A percentile compares a stretch with the other conserved stretches of the same genome.
These are phyloP conservation scores for Rosa multiflora DNA, from an alignment of 306 rosid species.

Conservation along the genomic window DNA sequence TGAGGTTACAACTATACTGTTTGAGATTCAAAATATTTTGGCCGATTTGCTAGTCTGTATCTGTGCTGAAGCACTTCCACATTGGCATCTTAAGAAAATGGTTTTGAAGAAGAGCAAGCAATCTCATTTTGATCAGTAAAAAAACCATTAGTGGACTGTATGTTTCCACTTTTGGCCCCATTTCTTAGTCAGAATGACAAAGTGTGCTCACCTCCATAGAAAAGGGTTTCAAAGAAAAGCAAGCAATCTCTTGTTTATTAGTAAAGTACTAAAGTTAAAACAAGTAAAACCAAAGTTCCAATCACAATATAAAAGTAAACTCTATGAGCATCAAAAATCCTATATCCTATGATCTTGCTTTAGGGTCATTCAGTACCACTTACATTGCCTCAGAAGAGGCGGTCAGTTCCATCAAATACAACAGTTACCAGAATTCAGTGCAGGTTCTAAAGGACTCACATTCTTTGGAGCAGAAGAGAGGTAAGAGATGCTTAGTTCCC, in stretches of 20 bases:
- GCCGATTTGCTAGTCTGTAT: not conserved
- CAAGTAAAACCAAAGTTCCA: not conserved
- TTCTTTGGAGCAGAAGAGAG: constrained; percentile 36
- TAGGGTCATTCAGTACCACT: not conserved
- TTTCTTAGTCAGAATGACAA: not conserved
- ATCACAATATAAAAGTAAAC: constrained; percentile 1
- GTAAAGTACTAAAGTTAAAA: not conserved
- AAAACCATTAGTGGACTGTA: not conserved
- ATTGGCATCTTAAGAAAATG: not conserved
- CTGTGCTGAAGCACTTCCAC: not conserved
- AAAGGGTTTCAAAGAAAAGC: not conserved
- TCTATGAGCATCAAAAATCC: not conserved
- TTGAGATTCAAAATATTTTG: not conserved
- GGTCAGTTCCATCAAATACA: not conserved
- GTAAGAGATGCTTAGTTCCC: too few species aligned
- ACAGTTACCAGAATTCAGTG: not conserved
- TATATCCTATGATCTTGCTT: not conserved
- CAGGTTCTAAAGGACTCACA: constrained; percentile 30
- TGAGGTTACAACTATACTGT: not conserved
- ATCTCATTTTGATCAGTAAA: not conserved
- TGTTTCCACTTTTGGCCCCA: not conserved
- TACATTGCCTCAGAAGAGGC: not conserved
- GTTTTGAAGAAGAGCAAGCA: not conserved
- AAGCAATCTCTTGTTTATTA: not conserved
- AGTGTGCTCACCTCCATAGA: not conserved